These are phyloP conservation scores for Oryza glumipatula DNA, from an alignment of 176 grass and related monocot genomes.

Conservation along the genomic window DNA sequence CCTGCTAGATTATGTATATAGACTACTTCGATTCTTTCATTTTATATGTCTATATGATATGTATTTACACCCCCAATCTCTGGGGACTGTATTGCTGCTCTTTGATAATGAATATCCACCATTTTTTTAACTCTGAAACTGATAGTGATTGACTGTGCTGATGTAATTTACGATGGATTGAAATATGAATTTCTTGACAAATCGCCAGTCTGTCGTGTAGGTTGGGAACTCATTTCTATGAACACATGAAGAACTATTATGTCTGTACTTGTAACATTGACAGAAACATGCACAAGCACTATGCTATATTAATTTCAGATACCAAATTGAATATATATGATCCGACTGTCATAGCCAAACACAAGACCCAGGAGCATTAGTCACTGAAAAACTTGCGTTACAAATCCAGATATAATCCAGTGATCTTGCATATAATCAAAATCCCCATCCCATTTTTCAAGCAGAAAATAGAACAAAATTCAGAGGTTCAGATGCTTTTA, in stretches of 20 bases:
- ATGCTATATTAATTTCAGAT: not conserved
- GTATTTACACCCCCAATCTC: not conserved
- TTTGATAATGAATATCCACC: not conserved
- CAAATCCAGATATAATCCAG: not conserved
- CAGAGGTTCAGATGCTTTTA: not conserved
- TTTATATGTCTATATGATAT: constrained; percentile 1
- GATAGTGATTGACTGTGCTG: no score
- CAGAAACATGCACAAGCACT: not conserved
- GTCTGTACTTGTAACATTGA: not conserved
- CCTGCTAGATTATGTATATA: not conserved
- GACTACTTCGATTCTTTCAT: not conserved
- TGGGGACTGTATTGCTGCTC: not conserved
- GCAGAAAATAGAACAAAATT: not conserved
- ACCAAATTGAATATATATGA: constrained; percentile 2
- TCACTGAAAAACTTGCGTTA: not conserved
- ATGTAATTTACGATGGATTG: not conserved
- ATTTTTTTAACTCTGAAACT: not conserved
- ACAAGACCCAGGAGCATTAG: not conserved
- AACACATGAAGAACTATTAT: not conserved
- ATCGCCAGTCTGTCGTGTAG: no score
- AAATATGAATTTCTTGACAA: not conserved
- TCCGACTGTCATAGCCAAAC: not conserved
- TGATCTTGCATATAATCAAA: not conserved
- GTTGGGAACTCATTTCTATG: not conserved
- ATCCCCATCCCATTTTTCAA: not conserved